These are phyloP conservation scores for Neopestalotiopsis sp. DNA, from an alignment of 2,329 filamentous ascomycete species.

Conservation along the genomic window DNA sequence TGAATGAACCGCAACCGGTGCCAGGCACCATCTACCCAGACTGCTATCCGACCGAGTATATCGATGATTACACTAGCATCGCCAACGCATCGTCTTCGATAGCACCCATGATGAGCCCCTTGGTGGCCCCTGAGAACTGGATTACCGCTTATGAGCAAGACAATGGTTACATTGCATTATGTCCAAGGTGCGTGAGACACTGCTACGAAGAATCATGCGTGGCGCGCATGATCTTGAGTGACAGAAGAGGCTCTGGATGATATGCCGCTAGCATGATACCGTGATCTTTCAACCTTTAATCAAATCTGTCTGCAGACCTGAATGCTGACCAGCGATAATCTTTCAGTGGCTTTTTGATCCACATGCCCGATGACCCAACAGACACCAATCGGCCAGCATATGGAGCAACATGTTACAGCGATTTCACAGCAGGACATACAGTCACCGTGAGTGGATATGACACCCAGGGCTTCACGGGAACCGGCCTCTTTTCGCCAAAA, in stretches of 20 bases:
- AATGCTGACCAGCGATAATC: background rate
- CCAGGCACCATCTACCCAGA: slow-evolving; percentile 19
- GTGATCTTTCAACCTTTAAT: too few species aligned
- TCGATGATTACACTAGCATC: slow-evolving; percentile 26
- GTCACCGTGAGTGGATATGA: slow-evolving; percentile 21
- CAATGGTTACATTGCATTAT: slow-evolving; percentile 28
- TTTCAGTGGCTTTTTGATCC: slow-evolving; percentile 2
- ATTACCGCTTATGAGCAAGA: slow-evolving; percentile 6
- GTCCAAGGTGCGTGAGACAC: slow-evolving; percentile 21
- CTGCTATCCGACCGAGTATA: slow-evolving; percentile 30
- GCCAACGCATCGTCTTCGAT: slow-evolving; percentile 22
- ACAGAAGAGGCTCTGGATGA: background rate
- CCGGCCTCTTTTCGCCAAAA: slow-evolving; percentile 15
- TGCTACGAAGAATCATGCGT: background rate
- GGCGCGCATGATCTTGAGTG: too few species aligned
- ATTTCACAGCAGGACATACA: slow-evolving; percentile 23
- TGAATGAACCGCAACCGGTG: slow-evolving; percentile 30
- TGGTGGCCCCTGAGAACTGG: slow-evolving; percentile 27
- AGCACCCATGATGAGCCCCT: slow-evolving; percentile 29
- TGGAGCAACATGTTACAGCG: slow-evolving; percentile 28
- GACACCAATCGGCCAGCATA: slow-evolving; percentile 28
- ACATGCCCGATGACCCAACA: slow-evolving; percentile 16
- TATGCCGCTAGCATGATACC: too few species aligned
- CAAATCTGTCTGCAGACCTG: background rate
- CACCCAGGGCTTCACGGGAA: slow-evolving; percentile 17